A percentile compares a stretch with the other conserved stretches of the same genome.
phyloP scores from a whole-genome alignment of 1,284 basidiomycete genomes.

The Microbotryum intermedium region DNA sequence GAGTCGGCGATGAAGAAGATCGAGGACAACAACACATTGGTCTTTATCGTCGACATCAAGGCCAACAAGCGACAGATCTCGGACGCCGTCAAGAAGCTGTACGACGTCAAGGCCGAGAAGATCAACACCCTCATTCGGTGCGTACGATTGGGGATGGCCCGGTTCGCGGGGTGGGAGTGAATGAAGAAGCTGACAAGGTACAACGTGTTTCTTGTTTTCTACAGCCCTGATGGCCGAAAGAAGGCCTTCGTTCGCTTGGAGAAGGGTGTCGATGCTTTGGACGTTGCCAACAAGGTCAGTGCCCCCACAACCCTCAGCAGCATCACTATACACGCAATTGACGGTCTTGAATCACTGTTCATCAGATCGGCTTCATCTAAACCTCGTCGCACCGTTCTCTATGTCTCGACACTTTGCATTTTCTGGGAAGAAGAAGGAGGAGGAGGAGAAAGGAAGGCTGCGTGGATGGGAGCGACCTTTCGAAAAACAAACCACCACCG shows the following conservation, averaged over 20 bases:
- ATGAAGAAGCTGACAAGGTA: not conserved
- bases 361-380: constrained; percentile 73
- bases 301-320: constrained; percentile 28
- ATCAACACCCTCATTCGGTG: constrained; percentile 97
- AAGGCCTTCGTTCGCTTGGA: constrained; percentile 97
- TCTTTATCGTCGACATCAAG: constrained; percentile 92
- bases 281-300: constrained; percentile 96
- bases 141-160: too few relatives aligned
- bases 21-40: constrained; percentile 98
- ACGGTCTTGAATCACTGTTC: not conserved
- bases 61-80: constrained; percentile 99
- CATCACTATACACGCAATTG: not conserved
- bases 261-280: constrained; percentile 90
- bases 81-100: constrained; percentile 97
- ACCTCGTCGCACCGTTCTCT: not conserved
- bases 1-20: constrained; percentile 95
- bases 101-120: constrained; percentile 91
- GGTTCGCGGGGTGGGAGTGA: not conserved
- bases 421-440: too few relatives aligned
- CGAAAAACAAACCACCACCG: too few relatives aligned
- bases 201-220: not conserved
- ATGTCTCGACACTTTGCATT: too few relatives aligned
- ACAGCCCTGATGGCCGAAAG: constrained; percentile 94
- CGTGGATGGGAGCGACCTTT: too few relatives aligned
- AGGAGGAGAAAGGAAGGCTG: too few relatives aligned